Conservation (phyloP, 2,329 filamentous ascomycete species). For the Curvularia spicifera region DNA sequence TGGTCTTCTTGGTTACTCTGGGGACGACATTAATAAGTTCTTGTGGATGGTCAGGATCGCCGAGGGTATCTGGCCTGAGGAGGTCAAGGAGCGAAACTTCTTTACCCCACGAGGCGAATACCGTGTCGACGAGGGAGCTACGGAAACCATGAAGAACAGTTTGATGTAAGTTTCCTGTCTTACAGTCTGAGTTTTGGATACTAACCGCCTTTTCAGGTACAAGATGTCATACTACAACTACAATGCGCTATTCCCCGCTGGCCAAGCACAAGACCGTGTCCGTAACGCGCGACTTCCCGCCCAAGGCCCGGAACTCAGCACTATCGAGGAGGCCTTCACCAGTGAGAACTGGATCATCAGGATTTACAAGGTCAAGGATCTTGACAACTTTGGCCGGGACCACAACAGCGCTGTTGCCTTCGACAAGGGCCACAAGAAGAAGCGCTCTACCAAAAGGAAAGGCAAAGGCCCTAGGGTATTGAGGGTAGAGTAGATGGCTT, state of each 20-base stretch:
- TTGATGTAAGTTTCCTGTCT: conserved; percentile 75
- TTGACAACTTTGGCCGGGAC: conserved; percentile 93
- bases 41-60: conserved; percentile 99
- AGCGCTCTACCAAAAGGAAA: conserved; percentile 71
- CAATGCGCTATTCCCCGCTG: conserved; percentile 85
- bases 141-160: conserved; percentile 98
- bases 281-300: conserved; percentile 82
- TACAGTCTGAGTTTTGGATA: not conserved
- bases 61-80: conserved; percentile 99
- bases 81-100: conserved; percentile 95
- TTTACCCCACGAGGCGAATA: conserved; percentile 96
- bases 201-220: conserved; percentile 70
- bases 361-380: conserved; percentile 99
- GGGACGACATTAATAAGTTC: conserved; percentile 99
- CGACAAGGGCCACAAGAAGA: conserved; percentile 82
- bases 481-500: conserved; percentile 68
- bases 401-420: conserved; percentile 74
- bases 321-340: conserved; percentile 94
- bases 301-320: conserved; percentile 82
- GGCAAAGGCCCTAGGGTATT: conserved; percentile 70
- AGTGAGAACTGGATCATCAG: conserved; percentile 99
- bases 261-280: conserved; percentile 89
- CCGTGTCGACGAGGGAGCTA: conserved; percentile 89
- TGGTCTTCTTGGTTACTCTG: conserved; percentile 93
- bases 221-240: conserved; percentile 99